These are phyloP conservation scores for Glomus cerebriforme DNA, from an alignment of 192 early-diverging fungal species.

Conservation along the genomic window DNA sequence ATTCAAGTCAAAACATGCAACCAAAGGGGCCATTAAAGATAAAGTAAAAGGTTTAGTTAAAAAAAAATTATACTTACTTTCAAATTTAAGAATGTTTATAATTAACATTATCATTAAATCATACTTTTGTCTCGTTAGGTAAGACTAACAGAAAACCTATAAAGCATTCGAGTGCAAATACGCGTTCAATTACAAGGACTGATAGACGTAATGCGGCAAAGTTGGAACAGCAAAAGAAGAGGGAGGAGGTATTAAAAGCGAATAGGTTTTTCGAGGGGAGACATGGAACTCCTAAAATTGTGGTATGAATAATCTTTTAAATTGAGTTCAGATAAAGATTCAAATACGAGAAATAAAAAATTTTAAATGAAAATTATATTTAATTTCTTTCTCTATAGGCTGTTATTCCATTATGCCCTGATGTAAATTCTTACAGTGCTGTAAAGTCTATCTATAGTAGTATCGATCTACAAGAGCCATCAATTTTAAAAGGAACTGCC, in stretches of 20 bases:
- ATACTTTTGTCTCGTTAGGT: slow-evolving; percentile 43
- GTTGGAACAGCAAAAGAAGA: slow-evolving; percentile 80
- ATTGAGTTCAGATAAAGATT: not conserved
- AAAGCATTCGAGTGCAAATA: slow-evolving; percentile 54
- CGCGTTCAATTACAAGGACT: slow-evolving; percentile 54
- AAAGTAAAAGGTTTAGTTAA: slow-evolving; percentile 67
- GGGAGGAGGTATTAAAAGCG: slow-evolving; percentile 64
- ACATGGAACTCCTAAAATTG: slow-evolving; percentile 83
- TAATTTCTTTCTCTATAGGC: slow-evolving; percentile 44
- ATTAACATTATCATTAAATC: no score
- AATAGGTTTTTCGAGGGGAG: slow-evolving; percentile 86
- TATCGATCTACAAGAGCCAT: slow-evolving; percentile 40
- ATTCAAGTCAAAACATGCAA: slow-evolving; percentile 92
- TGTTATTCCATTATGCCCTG: slow-evolving; percentile 85
- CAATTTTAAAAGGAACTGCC: slow-evolving; percentile 36
- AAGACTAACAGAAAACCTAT: slow-evolving; percentile 64
- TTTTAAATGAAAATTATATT: not conserved
- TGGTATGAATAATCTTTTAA: slow-evolving; percentile 46
- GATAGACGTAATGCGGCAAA: slow-evolving; percentile 85
- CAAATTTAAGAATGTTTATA: not conserved
- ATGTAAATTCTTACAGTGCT: slow-evolving; percentile 57
- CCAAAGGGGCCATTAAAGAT: slow-evolving; percentile 79
- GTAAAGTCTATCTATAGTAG: slow-evolving; percentile 57
- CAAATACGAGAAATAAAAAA: not conserved
- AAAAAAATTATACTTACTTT: not conserved